Evolutionary conservation across 2,329 filamentous ascomycete species (phyloP), one percentile per base, ranked within the genome.

Genomic region (Ceratocystis eucalypticola): DNA sequence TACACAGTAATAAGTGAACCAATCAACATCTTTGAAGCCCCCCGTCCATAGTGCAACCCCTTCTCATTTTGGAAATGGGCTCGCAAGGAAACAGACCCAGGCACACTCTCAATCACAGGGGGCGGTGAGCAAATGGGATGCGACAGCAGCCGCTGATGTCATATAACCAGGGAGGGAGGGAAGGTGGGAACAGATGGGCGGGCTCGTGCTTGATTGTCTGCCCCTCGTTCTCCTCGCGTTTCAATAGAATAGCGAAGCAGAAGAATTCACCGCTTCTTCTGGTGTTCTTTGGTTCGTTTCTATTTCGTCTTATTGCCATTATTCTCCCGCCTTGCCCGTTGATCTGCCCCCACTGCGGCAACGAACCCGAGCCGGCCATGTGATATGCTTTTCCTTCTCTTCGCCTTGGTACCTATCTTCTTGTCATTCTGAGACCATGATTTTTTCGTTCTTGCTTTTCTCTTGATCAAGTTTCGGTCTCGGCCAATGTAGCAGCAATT

Each of bases 231-330:
- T 48, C 1, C 20, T 48, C 20, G 12, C 20, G 45, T 48, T 48
- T 48, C 20, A 48, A 50, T 20, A 17, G 46, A 22, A 50, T n/a
- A 50, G 7, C 15, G n/a, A 12, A 20, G n/a, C 53, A n/a, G 15
- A 10, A 28, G 5, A 57, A 57, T 57, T 57, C 53, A 57, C 53
- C 53, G 53, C 53, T 30, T 57, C 53, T 57, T 57, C 20, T 57
- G 8, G 12, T n/a, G 22, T 10, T 20, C 22, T 10, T 20, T 50
- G 46, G 17, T 20, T 30, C 12, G 12, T 57, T 15, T 30, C 20
- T 15, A 57, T 17, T n/a, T 50, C 46, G 17, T 50, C 17, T 50
- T 50, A 50, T 22, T 50, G 7, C 17, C n/a, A n/a, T 22, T 22
- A n/a, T n/a, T 7, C n/a, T 50, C 22, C 15, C n/a, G 6, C 6